Conservation (phyloP, 164 flowering plant species). For the Umbilicus rupestris region DNA sequence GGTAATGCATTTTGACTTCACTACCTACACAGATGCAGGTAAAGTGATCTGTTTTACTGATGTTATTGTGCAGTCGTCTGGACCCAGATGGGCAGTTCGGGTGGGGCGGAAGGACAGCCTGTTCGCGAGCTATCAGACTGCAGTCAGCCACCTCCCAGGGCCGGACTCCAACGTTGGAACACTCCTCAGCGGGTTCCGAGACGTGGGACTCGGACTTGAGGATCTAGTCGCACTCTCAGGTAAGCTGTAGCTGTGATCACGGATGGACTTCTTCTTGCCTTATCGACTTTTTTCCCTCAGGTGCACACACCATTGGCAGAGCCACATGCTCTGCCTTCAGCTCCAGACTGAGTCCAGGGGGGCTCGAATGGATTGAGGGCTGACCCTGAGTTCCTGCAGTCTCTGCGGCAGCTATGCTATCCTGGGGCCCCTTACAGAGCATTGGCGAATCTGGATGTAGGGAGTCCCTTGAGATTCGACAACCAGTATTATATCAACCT, state of each 20-base stretch:
- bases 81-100: slow-evolving; percentile 69
- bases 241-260: slow-evolving; percentile 7
- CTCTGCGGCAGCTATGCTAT: slow-evolving; percentile 49
- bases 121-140: slow-evolving; percentile 51
- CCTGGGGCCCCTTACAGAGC: slow-evolving; percentile 21
- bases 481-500: slow-evolving; percentile 72
- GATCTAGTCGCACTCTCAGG: slow-evolving; percentile 83
- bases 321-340: slow-evolving; percentile 64
- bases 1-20: slow-evolving; percentile 22
- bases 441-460: slow-evolving; percentile 51
- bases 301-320: slow-evolving; percentile 73
- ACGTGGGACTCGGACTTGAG: slow-evolving; percentile 38
- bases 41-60: neutral
- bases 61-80: slow-evolving; percentile 44
- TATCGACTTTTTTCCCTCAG: slow-evolving; percentile 17
- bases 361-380: slow-evolving; percentile 16
- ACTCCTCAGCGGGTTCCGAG: slow-evolving; percentile 44
- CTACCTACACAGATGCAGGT: neutral
- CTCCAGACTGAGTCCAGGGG: slow-evolving; percentile 25
- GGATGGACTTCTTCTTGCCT: neutral
- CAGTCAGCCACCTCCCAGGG: slow-evolving; percentile 56
- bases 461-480: slow-evolving; percentile 60
- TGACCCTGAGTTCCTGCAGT: slow-evolving; percentile 33
- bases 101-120: slow-evolving; percentile 63
- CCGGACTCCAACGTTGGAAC: slow-evolving; percentile 47